Conservation (phyloP, 257 asterid species). For the Nyctanthes arbortristis region DNA sequence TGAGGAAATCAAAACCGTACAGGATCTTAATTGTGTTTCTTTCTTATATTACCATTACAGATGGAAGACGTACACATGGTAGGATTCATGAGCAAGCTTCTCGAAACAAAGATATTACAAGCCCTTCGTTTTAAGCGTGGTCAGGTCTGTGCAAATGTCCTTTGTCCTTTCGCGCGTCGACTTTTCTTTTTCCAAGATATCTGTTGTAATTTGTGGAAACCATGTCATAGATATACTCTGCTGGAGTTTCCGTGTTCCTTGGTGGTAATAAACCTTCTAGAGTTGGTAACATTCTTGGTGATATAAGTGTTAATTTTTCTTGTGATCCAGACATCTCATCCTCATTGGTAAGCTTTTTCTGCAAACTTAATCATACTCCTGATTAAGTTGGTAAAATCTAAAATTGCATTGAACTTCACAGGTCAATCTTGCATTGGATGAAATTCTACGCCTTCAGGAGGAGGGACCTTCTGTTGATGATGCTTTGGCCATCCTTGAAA, state of each 20-base stretch:
- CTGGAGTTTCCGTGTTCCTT: conserved; percentile 91
- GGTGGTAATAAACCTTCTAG: conserved; percentile 97
- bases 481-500: conserved; percentile 71
- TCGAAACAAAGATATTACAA: conserved; percentile 87
- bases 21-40: conserved; percentile 13
- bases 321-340: conserved; percentile 92
- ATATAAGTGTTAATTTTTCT: conserved; percentile 83
- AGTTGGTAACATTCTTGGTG: conserved; percentile 82
- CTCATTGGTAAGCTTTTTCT: conserved; percentile 56
- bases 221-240: conserved; percentile 74
- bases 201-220: conserved; percentile 21
- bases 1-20: no score
- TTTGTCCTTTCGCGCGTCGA: conserved; percentile 15
- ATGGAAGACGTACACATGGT: conserved; percentile 88
- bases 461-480: conserved; percentile 82
- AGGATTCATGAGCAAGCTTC: conserved; percentile 91
- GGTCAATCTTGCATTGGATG: conserved; percentile 88
- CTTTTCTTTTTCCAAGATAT: conserved; percentile 11
- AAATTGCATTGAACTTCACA: conserved; percentile 31
- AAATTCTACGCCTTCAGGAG: conserved; percentile 77
- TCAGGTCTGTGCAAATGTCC: conserved; percentile 63
- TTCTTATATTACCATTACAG: conserved; percentile 39
- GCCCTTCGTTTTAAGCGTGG: conserved; percentile 94
- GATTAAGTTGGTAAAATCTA: conserved; percentile 29
- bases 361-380: conserved; percentile 9